A percentile compares a stretch with the other conserved stretches of the same genome.
Conservation (phyloP, 139 green algal species). For the Nannochloris sp. region DNA sequence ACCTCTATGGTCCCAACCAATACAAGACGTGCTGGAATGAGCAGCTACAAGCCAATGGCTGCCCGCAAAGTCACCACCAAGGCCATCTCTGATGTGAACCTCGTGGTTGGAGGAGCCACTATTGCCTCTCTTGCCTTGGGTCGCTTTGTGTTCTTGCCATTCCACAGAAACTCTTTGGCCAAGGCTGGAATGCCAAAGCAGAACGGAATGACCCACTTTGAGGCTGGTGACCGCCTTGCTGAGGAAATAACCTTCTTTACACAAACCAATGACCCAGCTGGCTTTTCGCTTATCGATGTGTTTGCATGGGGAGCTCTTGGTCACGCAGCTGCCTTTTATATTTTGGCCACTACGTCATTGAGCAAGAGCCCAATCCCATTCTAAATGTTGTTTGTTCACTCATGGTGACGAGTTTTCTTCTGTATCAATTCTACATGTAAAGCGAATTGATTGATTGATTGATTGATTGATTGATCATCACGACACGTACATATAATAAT, state of each 20-base stretch:
- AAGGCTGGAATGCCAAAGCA: slow-evolving; percentile 61
- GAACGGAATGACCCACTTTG: slow-evolving; percentile 60
- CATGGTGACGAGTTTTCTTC: too few relatives aligned
- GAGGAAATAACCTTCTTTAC: slow-evolving; percentile 42
- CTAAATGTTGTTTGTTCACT: slow-evolving; percentile 11
- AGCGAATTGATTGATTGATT: too few relatives aligned
- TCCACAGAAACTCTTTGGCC: slow-evolving; percentile 41
- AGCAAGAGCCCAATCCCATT: slow-evolving; percentile 21
- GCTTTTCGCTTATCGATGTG: slow-evolving; percentile 80
- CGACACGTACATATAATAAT: too few relatives aligned
- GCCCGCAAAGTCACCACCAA: slow-evolving; percentile 9
- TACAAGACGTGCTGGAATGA: not conserved
- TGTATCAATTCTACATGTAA: too few relatives aligned
- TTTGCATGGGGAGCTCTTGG: slow-evolving; percentile 76
- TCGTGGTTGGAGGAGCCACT: slow-evolving; percentile 37
- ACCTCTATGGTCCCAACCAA: too few relatives aligned
- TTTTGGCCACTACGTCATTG: slow-evolving; percentile 42
- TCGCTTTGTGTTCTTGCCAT: slow-evolving; percentile 65
- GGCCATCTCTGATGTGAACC: slow-evolving; percentile 27
- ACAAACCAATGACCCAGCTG: slow-evolving; percentile 62
- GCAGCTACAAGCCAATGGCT: slow-evolving; percentile 1
- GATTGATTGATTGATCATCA: too few relatives aligned
- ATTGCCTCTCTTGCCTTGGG: slow-evolving; percentile 45
- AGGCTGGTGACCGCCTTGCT: slow-evolving; percentile 62
- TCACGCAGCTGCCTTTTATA: slow-evolving; percentile 59